Evolutionary conservation across 23 red algal species (phyloP).

Genomic region (Porphyridium purpureum): DNA sequence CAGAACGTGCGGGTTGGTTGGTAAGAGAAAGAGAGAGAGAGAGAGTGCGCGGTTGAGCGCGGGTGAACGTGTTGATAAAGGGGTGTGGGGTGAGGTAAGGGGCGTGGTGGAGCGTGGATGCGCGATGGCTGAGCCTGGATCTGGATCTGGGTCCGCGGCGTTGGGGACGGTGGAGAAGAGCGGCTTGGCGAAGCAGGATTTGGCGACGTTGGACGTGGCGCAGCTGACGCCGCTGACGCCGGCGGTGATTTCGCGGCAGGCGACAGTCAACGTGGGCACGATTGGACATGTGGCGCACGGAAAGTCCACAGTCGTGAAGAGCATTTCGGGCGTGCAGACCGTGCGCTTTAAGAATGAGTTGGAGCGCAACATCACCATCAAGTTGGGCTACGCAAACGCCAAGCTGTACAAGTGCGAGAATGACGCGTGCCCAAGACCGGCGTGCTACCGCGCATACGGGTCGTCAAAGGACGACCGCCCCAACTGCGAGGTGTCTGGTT

Average conservation of each 20-base stretch:
- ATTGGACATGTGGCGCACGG: conserved; percentile 99
- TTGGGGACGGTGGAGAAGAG: too few species aligned
- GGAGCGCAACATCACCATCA: conserved; percentile 98
- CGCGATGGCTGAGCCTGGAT: too few species aligned
- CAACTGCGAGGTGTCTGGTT: conserved; percentile 67
- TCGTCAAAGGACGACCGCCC: conserved; percentile 72
- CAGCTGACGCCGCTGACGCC: conserved; percentile 81
- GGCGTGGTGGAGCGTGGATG: too few species aligned
- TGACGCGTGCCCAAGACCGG: conserved; percentile 56
- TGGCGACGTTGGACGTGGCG: conserved; percentile 46
- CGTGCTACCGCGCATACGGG: conserved; percentile 81
- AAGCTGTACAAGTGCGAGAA: conserved; percentile 95
- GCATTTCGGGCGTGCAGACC: conserved; percentile 97
- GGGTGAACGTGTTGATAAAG: too few species aligned
- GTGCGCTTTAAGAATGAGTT: conserved; percentile 93
- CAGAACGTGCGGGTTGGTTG: too few species aligned
- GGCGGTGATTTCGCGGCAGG: conserved; percentile 92
- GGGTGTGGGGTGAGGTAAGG: too few species aligned
- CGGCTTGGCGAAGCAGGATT: conserved; percentile 56
- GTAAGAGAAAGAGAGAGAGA: too few species aligned
- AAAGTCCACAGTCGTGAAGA: conserved; percentile 94
- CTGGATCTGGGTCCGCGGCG: too few species aligned
- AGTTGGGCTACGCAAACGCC: conserved; percentile 97
- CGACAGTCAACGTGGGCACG: conserved; percentile 96
- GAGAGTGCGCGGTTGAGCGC: too few species aligned